Evolutionary conservation across 768 basidiomycete species (phyloP).

Genomic region (Kwoniella shandongensis): DNA sequence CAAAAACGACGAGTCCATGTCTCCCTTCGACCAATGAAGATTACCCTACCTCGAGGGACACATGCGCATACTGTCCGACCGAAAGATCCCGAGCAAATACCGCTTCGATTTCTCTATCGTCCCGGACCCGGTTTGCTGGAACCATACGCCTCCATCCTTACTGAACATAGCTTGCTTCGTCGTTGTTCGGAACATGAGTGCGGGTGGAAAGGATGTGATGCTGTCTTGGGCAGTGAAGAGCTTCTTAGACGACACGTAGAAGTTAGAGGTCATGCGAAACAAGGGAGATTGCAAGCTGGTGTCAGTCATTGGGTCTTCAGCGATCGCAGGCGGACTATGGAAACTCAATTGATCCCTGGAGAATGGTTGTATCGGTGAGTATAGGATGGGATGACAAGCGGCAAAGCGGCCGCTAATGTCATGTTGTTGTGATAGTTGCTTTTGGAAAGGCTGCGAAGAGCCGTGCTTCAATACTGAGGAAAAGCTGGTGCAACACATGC

Average conservation of each 20-base stretch:
- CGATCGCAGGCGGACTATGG: constrained; percentile 1
- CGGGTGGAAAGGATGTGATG: constrained; percentile 41
- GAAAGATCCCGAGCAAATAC: constrained; percentile 24
- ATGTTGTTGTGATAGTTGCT: constrained; percentile 8
- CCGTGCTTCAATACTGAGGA: constrained; percentile 27
- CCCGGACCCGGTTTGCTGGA: constrained; percentile 32
- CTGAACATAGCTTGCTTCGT: constrained; percentile 15
- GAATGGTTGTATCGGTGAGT: constrained; percentile 17
- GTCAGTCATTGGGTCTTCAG: constrained; percentile 10
- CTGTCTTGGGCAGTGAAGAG: constrained; percentile 29
- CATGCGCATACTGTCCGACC: constrained; percentile 21
- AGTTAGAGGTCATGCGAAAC: constrained; percentile 19
- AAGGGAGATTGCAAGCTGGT: constrained; percentile 18
- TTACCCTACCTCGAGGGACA: constrained; percentile 7
- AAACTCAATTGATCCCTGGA: not conserved
- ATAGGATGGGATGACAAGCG: constrained; percentile 5
- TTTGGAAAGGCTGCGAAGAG: constrained; percentile 30
- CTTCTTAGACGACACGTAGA: constrained; percentile 29
- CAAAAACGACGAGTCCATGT: constrained; percentile 6
- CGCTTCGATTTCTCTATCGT: constrained; percentile 28
- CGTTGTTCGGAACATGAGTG: constrained; percentile 19
- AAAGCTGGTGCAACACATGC: constrained; percentile 28
- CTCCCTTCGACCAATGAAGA: constrained; percentile 25
- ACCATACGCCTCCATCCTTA: constrained; percentile 24
- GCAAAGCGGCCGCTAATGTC: not conserved